Base-by-base conservation (phyloP, 1,139 yeast species). In the Wickerhamiella infanticola region DNA sequence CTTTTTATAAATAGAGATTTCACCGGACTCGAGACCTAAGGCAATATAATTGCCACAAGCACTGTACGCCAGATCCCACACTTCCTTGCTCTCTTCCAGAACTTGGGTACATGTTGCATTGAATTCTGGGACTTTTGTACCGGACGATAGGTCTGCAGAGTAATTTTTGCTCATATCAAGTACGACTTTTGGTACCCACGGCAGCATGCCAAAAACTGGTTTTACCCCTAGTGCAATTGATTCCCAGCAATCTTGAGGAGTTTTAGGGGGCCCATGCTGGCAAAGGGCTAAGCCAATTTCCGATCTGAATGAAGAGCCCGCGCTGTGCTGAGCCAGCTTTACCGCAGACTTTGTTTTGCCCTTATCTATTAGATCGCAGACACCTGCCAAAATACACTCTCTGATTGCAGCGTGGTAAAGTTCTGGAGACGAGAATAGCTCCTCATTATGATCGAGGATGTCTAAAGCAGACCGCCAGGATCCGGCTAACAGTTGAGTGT, bases 41-140 rank as follows among this genome's bases (percentile, higher is more conserved):
- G 85, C 94, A 44, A 88, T 65, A 51, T 68, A 77, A 49, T 69
- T 70, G 1, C 96, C 96, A 63, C 74, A 72, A 39, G 86, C 84
- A 3, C 93, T 81, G 58, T 84, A 86, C 49, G 75, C 74, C 13
- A 81, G 69, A 57, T 71, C 80, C 96, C 96, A 88, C 4, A 84
- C 93, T 59, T 88, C 95, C 54, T 81, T 78, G 0, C 67, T 63
- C 57, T 83, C 33, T 7, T 29, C 9, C 33, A 29, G 3, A 29
- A 29, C 11, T 18, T 18, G 18, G 18, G 18, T 18, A 18, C 18
- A 18, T 18, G 18, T 18, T 18, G 18, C 18, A 18, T 2, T 18
- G 18, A 18, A 18, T 18, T 18, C 18, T 18, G 18, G 18, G 2
- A 18, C 18, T 18, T 18, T 18, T 18, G 18, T 18, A 18, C 18